These are phyloP conservation scores for Coelastrella sp. DNA, from an alignment of 139 green algal genomes.

Conservation along the genomic window DNA sequence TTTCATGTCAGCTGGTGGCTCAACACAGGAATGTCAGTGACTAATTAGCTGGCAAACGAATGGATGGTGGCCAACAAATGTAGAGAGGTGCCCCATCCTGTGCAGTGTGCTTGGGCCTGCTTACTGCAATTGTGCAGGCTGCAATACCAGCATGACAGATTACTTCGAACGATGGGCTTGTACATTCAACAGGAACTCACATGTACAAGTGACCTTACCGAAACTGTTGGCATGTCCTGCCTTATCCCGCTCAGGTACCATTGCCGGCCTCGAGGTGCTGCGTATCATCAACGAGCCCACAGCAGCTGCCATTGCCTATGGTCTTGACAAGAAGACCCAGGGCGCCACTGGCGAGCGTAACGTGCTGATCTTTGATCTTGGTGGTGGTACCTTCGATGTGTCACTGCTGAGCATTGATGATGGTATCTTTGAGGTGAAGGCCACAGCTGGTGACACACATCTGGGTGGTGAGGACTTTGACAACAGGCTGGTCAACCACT, in stretches of 20 bases:
- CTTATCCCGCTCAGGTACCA: constrained; percentile 73
- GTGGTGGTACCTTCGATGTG: constrained; percentile 98
- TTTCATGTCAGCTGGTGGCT: neutral
- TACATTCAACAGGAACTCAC: neutral
- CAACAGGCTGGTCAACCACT: constrained; percentile 94
- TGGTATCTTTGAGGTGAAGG: constrained; percentile 99
- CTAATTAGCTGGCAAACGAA: too few relatives aligned
- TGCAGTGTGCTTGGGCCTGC: neutral
- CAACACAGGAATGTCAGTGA: too few relatives aligned
- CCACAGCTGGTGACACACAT: constrained; percentile 98
- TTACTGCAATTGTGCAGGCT: neutral
- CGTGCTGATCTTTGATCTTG: constrained; percentile 98
- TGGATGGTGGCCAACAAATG: too few relatives aligned
- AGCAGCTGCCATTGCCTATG: constrained; percentile 90
- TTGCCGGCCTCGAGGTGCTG: constrained; percentile 96
- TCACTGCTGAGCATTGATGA: constrained; percentile 99
- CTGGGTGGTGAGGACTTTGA: constrained; percentile 99
- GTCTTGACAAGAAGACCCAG: constrained; percentile 51
- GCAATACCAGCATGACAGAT: neutral
- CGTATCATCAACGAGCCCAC: constrained; percentile 99
- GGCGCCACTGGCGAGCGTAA: constrained; percentile 79
- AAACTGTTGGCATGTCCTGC: neutral
- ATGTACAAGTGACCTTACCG: too few relatives aligned
- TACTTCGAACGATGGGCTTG: neutral
- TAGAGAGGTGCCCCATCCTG: too few relatives aligned